phyloP scores from a whole-genome alignment of 73 alveolate genomes.

The Paramecium primaurelia region DNA sequence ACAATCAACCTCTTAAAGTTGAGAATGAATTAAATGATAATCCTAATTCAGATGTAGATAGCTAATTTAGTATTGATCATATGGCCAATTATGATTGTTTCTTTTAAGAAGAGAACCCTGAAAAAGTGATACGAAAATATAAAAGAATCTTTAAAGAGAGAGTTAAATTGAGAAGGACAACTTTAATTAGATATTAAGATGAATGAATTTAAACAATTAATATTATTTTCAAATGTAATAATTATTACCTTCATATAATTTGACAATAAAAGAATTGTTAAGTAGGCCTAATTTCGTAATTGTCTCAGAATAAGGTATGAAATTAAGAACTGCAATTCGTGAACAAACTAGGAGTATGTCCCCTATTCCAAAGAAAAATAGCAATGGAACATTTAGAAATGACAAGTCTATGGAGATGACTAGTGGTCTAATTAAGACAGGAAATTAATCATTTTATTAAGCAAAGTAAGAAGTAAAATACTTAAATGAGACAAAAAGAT shows the following conservation, averaged over 20 bases:
- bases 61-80: background rate
- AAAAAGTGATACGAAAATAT: background rate
- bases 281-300: background rate
- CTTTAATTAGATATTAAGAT: background rate
- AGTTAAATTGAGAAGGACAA: background rate
- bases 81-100: background rate
- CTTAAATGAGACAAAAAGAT: background rate
- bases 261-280: background rate
- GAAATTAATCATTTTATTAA: background rate
- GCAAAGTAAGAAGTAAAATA: background rate
- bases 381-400: background rate
- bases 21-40: background rate
- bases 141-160: background rate
- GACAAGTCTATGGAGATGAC: background rate
- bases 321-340: background rate
- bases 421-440: background rate
- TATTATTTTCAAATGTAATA: background rate
- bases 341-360: background rate
- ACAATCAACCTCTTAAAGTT: background rate
- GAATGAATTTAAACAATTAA: background rate
- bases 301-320: background rate
- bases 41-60: background rate
- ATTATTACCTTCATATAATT: background rate
- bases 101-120: background rate
- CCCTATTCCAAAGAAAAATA: background rate